Conservation (phyloP, 2,329 filamentous ascomycete genomes). For the Xylariaceae sp. region DNA sequence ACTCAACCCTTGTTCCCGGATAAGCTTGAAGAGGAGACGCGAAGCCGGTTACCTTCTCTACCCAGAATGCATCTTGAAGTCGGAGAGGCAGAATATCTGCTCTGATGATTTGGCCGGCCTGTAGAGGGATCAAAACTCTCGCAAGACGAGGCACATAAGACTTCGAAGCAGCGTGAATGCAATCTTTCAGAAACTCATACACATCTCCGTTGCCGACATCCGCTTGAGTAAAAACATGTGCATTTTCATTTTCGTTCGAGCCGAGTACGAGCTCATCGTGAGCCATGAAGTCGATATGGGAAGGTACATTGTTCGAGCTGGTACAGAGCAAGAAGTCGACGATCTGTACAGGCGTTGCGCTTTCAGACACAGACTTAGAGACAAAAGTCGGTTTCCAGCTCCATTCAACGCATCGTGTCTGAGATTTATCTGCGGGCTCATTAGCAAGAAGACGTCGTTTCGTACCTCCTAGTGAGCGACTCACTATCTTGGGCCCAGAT, state of each 20-base stretch:
- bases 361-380: neutral
- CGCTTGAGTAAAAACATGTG: conserved; percentile 2
- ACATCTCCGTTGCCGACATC: conserved; percentile 15
- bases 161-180: conserved; percentile 12
- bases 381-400: conserved; percentile 11
- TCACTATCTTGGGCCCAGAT: conserved; percentile 7
- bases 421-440: neutral
- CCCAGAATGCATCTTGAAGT: conserved; percentile 19
- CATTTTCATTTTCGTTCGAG: neutral
- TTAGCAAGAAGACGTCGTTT: neutral
- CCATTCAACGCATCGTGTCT: conserved; percentile 7
- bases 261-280: neutral
- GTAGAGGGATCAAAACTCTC: conserved; percentile 21
- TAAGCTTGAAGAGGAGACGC: conserved; percentile 19
- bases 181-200: conserved; percentile 17
- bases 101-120: conserved; percentile 18
- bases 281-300: neutral
- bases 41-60: conserved; percentile 18
- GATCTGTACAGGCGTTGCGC: conserved; percentile 14
- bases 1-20: conserved; percentile 6
- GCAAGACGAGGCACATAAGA: conserved; percentile 5
- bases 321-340: conserved; percentile 18
- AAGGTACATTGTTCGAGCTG: neutral
- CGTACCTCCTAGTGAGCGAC: neutral
- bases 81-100: conserved; percentile 26